Conservation (phyloP, 805 yeast genomes). For the Nakazawaea molendinolei region DNA sequence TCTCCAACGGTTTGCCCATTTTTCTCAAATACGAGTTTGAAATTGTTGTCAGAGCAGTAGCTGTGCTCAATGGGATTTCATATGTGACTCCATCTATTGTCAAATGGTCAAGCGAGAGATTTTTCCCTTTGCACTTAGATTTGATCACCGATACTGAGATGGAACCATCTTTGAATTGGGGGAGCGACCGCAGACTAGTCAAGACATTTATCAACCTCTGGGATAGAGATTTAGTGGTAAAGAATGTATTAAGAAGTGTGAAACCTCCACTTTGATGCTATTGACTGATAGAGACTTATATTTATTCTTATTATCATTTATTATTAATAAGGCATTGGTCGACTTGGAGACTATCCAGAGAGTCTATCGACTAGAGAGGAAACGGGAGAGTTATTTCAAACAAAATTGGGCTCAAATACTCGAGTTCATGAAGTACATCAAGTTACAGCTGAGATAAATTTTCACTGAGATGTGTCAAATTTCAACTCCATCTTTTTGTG, state of each 20-base stretch:
- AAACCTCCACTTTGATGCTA: slow-evolving; percentile 40
- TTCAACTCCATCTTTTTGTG: too few relatives aligned
- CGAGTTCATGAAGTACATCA: too few relatives aligned
- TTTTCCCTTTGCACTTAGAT: slow-evolving; percentile 41
- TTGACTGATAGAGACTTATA: neutral
- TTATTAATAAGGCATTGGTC: too few relatives aligned
- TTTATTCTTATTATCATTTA: too few relatives aligned
- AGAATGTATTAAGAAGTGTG: slow-evolving; percentile 43
- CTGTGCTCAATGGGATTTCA: slow-evolving; percentile 31
- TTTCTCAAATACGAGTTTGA: slow-evolving; percentile 36
- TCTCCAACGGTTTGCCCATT: slow-evolving; percentile 46
- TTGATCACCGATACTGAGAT: slow-evolving; percentile 30
- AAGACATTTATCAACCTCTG: slow-evolving; percentile 35
- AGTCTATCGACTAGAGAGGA: too few relatives aligned
- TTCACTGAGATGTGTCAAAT: too few relatives aligned
- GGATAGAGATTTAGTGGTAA: slow-evolving; percentile 42
- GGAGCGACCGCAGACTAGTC: slow-evolving; percentile 41
- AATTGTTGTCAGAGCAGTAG: slow-evolving; percentile 29
- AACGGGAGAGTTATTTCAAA: too few relatives aligned
- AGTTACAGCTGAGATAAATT: too few relatives aligned
- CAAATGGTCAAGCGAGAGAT: slow-evolving; percentile 38
- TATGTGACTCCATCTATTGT: slow-evolving; percentile 51
- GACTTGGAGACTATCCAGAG: too few relatives aligned
- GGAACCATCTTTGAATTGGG: slow-evolving; percentile 50
- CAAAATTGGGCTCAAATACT: too few relatives aligned